Evolutionary conservation across 345 rosid genomes (phyloP).

Genomic region (Acer saccharum): DNA sequence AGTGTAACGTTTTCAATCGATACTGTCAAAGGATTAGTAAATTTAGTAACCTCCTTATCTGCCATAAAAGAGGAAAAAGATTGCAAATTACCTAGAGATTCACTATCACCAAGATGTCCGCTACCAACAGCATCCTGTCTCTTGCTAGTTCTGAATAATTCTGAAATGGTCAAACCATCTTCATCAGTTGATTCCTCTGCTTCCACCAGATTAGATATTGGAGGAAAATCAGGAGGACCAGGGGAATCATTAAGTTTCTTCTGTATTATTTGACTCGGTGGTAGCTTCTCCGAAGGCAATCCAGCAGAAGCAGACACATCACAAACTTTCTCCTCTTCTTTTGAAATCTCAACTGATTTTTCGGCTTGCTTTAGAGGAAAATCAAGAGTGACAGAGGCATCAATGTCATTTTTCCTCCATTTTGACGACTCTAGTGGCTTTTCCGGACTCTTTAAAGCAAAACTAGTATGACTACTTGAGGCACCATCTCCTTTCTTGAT

Average conservation of each 20-base stretch:
- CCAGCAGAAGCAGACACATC: slow-evolving; percentile 6
- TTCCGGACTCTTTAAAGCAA: background rate
- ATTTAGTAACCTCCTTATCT: background rate
- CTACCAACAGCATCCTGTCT: background rate
- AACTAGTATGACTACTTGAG: background rate
- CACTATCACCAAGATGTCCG: background rate
- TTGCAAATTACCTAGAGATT: background rate
- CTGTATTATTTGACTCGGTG: background rate
- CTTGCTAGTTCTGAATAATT: background rate
- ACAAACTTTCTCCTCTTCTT: background rate
- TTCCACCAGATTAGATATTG: background rate
- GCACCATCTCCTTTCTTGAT: background rate
- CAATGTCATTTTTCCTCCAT: too few relatives aligned
- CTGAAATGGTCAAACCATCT: background rate
- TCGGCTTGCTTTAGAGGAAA: too few relatives aligned
- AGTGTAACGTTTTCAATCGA: background rate
- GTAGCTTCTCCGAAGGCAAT: slow-evolving; percentile 4
- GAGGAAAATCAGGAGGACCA: slow-evolving; percentile 14
- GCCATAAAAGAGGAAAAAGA: background rate
- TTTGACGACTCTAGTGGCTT: too few relatives aligned
- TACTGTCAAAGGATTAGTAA: background rate
- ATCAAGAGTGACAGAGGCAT: too few relatives aligned
- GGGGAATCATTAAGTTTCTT: background rate
- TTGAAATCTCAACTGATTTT: background rate
- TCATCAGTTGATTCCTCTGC: background rate